Conservation (phyloP, 78 protist species). For the Dictyostelium intermedium region DNA sequence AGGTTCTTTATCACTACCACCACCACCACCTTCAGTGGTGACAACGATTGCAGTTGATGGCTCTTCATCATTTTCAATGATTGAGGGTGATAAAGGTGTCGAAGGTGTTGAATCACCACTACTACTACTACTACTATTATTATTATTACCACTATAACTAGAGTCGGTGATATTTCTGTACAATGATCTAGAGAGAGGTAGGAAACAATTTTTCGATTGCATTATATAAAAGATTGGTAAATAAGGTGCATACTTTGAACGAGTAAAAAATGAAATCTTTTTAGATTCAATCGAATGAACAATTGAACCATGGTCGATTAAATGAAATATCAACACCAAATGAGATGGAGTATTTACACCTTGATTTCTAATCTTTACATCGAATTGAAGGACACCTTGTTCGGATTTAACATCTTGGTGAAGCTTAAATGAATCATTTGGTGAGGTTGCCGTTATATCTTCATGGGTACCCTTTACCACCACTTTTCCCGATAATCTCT, state of each 20-base stretch:
- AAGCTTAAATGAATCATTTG: slow-evolving; percentile 21
- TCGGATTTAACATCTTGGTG: slow-evolving; percentile 19
- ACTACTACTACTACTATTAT: neutral
- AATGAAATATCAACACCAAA: slow-evolving; percentile 10
- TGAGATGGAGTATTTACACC: slow-evolving; percentile 14
- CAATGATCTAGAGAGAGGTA: neutral
- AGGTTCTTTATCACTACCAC: neutral
- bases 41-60: neutral
- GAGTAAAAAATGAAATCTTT: slow-evolving; percentile 8
- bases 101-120: neutral
- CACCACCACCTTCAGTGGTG: neutral
- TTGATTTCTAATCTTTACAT: slow-evolving; percentile 24
- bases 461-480: slow-evolving; percentile 29
- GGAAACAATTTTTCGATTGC: neutral
- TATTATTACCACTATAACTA: neutral
- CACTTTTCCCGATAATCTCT: slow-evolving; percentile 17
- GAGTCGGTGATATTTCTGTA: neutral
- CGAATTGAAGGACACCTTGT: slow-evolving; percentile 19
- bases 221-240: slow-evolving; percentile 16
- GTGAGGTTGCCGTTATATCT: slow-evolving; percentile 1
- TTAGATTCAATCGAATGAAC: slow-evolving; percentile 25
- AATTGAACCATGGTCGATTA: slow-evolving; percentile 10
- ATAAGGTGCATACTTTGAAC: slow-evolving; percentile 37
- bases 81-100: neutral
- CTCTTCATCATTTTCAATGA: neutral